phyloP scores from a whole-genome alignment of 345 rosid species.

The Geranium brycei region DNA sequence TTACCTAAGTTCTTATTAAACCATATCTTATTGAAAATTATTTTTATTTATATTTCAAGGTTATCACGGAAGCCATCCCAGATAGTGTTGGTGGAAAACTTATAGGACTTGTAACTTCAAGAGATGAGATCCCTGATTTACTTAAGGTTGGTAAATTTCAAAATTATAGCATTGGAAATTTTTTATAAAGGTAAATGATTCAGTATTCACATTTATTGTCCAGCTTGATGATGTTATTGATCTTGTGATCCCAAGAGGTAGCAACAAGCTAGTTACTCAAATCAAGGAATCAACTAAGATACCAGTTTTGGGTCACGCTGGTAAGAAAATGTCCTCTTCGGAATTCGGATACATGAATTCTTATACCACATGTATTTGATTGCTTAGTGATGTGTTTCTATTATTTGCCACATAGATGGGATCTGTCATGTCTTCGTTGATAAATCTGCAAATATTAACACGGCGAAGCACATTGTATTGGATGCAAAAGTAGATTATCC shows the following conservation, averaged over 20 bases:
- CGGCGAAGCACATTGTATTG: conserved; percentile 67
- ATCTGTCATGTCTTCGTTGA: conserved; percentile 92
- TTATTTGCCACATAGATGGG: conserved; percentile 49
- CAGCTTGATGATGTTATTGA: conserved; percentile 99
- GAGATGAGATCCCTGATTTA: conserved; percentile 94
- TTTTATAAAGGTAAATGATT: conserved; percentile 9
- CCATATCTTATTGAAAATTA: background rate
- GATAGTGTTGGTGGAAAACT: conserved; percentile 61
- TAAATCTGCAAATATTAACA: conserved; percentile 68
- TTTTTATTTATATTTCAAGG: conserved; percentile 27
- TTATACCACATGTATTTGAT: no score
- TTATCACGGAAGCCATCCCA: conserved; percentile 85
- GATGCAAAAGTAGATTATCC: conserved; percentile 96
- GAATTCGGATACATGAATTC: background rate
- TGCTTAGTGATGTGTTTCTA: background rate
- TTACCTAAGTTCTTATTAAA: background rate
- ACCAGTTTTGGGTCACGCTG: conserved; percentile 96
- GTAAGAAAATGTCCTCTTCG: conserved; percentile 27
- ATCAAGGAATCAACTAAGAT: conserved; percentile 85
- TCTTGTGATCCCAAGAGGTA: conserved; percentile 98
- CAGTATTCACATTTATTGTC: conserved; percentile 15
- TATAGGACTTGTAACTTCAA: conserved; percentile 84
- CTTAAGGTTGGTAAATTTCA: conserved; percentile 50
- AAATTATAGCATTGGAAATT: conserved; percentile 11
- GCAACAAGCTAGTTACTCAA: conserved; percentile 84